Evolutionary conservation across 202 grass and related monocot genomes (phyloP).

Genomic region (Panicum virgatum): DNA sequence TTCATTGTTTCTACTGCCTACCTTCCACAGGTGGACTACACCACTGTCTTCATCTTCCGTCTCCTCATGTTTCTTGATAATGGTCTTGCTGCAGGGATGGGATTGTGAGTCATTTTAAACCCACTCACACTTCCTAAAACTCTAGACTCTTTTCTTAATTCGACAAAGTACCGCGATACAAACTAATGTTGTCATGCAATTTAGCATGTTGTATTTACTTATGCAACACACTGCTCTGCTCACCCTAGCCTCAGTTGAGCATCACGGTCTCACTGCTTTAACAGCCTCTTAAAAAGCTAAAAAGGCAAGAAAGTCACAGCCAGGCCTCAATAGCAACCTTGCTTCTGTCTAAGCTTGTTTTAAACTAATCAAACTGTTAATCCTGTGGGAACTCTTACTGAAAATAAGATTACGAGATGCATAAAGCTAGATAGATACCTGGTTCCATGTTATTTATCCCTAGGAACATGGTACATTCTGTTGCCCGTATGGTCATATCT

Average conservation of each 20-base stretch:
- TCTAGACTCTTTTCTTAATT: slow-evolving; percentile 3
- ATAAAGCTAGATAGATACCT: background rate
- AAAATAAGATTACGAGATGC: background rate
- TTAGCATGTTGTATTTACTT: background rate
- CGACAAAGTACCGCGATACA: background rate
- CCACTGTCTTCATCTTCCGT: slow-evolving; percentile 89
- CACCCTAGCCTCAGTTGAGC: background rate
- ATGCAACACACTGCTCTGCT: background rate
- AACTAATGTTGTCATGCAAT: too few species aligned
- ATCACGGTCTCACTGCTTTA: background rate
- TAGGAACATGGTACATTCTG: background rate
- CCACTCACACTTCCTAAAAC: background rate
- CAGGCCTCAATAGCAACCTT: too few species aligned
- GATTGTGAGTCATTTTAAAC: slow-evolving; percentile 60
- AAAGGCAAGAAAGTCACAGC: background rate
- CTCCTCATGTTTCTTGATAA: slow-evolving; percentile 96
- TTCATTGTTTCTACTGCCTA: background rate
- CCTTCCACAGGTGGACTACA: slow-evolving; percentile 79
- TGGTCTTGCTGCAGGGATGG: slow-evolving; percentile 88
- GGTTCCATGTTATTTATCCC: background rate
- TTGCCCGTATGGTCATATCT: background rate
- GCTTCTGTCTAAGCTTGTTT: background rate
- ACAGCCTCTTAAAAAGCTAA: background rate
- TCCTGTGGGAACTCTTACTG: background rate
- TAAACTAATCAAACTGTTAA: background rate